Evolutionary conservation across 257 asterid genomes (phyloP), one percentile per base, ranked within the genome.

Genomic region (Cruciata laevipes): DNA sequence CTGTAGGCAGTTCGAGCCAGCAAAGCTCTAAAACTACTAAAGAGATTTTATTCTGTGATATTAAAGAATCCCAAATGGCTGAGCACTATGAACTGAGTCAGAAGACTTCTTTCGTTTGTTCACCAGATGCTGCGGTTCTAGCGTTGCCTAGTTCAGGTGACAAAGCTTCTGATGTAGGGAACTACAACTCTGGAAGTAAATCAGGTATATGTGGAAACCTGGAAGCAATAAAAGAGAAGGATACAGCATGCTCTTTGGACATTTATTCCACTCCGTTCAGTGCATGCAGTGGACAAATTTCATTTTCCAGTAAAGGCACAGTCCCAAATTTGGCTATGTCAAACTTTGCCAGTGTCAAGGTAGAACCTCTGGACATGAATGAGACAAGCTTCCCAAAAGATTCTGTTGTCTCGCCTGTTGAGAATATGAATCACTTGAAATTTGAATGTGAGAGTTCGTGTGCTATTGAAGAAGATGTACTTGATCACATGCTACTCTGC

Each of bases 401-500:
- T 77, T 70, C 71, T 44, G 53, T 21, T 60, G 74, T 67, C 49
- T 74, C 69, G 61, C 38, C 88, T 52, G 67, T 57, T 60, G 52
- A 67, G 73, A 56, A 64, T 70, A 56, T 72, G 69, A 51, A 75
- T 76, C 69, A 27, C 21, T 78, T 81, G 65, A 86, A 87, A 82
- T 68, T 70, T 66, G 95, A 83, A 78, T 58, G 67, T 69, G 87
- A 72, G 53, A 65, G 55, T 55, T 61, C 69, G 57, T 74, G 51
- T 81, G 80, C 79, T 61, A 74, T 64, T 25, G 65, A 65, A 60
- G 82, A 74, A 47, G 96, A 90, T 80, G 75, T 71, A 37, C 79
- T 90, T 78, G 99, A 93, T 76, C 90, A 86, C 69, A 81, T 88
- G 89, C 63, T 84, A 62, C 83, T 90, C 62, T 64, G 84, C 17